Percentiles rank a stretch among this genome's conserved stretches.
Conservation (phyloP, 371 early-diverging fungal species). For the Lichtheimia hyalospora region DNA sequence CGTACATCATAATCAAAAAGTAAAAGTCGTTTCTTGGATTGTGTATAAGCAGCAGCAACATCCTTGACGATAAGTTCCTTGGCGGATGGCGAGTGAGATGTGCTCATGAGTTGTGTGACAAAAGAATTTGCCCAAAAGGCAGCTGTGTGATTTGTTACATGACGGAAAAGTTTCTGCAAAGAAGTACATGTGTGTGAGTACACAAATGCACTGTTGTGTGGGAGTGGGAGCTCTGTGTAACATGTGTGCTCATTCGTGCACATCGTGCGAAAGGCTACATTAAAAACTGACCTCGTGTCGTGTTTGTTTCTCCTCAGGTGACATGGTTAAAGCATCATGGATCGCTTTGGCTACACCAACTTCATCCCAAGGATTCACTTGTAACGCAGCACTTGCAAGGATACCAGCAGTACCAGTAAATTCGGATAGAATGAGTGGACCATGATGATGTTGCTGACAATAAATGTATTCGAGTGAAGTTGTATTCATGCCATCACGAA, state of each 20-base stretch:
- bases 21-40: conserved; percentile 64
- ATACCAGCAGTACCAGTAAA: conserved; percentile 97
- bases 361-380: conserved; percentile 98
- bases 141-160: conserved; percentile 89
- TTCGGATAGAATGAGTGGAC: conserved; percentile 95
- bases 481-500: conserved; percentile 99
- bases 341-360: conserved; percentile 90
- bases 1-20: conserved; percentile 88
- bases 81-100: conserved; percentile 57
- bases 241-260: too few species aligned
- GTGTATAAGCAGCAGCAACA: conserved; percentile 45
- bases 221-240: too few species aligned
- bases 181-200: not conserved
- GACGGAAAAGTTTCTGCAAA: conserved; percentile 71
- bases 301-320: conserved; percentile 73
- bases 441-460: conserved; percentile 89
- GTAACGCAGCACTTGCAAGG: conserved; percentile 84
- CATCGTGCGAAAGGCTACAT: conserved; percentile 58
- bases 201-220: too few species aligned
- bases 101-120: conserved; percentile 56
- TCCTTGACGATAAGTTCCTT: conserved; percentile 56
- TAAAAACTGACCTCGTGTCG: conserved; percentile 68
- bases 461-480: conserved; percentile 97
- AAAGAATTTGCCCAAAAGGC: conserved; percentile 89
- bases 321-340: conserved; percentile 85